Evolutionary conservation across 2,329 filamentous ascomycete species (phyloP).

Genomic region (Intubia oerlemansii): DNA sequence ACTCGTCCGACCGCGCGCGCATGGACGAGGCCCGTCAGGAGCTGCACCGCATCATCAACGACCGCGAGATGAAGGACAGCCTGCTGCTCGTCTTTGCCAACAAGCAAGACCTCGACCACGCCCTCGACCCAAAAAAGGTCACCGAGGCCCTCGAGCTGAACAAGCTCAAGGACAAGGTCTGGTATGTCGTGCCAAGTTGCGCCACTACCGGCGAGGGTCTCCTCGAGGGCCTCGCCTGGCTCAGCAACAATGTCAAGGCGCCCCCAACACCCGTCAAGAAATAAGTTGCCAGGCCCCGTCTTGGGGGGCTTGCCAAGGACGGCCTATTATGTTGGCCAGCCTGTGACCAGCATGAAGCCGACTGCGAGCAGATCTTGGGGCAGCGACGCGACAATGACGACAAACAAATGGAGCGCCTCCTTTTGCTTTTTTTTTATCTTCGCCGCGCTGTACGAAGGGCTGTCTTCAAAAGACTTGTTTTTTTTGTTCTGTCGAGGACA

Average conservation of each 20-base stretch:
- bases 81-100: constrained; percentile 92
- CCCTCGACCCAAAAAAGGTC: constrained; percentile 61
- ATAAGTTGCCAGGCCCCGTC: constrained; percentile 14
- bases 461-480: background rate
- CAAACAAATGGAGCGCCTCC: too few species aligned
- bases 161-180: constrained; percentile 64
- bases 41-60: constrained; percentile 91
- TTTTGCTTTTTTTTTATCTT: background rate
- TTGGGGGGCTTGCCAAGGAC: too few species aligned
- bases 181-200: constrained; percentile 69
- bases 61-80: constrained; percentile 93
- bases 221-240: constrained; percentile 62
- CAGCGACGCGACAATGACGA: too few species aligned
- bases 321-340: too few species aligned
- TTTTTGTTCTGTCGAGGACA: background rate
- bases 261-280: constrained; percentile 33
- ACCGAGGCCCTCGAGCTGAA: constrained; percentile 56
- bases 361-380: too few species aligned
- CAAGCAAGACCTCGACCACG: constrained; percentile 85
- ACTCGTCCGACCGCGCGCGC: constrained; percentile 77
- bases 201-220: constrained; percentile 66
- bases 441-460: background rate
- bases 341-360: too few species aligned
- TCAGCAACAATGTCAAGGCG: constrained; percentile 66
- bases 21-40: constrained; percentile 88